Conservation (phyloP, 2,329 filamentous ascomycete species). For the Ceratocystis harringtonii region DNA sequence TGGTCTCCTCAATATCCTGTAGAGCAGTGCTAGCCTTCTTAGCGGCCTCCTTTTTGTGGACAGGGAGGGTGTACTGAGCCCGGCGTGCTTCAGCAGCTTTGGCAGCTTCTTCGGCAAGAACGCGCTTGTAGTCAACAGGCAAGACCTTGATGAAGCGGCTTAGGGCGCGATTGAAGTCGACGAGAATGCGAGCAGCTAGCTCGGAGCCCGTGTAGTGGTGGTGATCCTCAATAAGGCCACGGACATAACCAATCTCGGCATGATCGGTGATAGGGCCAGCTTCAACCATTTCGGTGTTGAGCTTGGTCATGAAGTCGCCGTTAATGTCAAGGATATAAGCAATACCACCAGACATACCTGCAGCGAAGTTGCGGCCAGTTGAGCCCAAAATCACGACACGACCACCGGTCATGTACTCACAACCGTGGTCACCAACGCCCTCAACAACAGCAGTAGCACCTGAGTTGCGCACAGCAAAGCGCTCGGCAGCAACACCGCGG, state of each 20-base stretch:
- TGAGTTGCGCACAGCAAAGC: conserved; percentile 92
- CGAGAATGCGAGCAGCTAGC: conserved; percentile 75
- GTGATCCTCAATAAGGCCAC: conserved; percentile 86
- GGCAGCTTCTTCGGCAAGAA: conserved; percentile 68
- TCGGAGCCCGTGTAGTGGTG: conserved; percentile 97
- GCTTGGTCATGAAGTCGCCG: conserved; percentile 78
- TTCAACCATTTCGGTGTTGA: conserved; percentile 97
- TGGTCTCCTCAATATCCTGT: conserved; percentile 79
- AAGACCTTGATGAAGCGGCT: conserved; percentile 86
- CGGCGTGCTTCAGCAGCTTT: conserved; percentile 78
- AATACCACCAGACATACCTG: conserved; percentile 97
- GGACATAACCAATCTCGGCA: conserved; percentile 75
- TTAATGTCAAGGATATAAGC: conserved; percentile 86
- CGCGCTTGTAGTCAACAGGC: conserved; percentile 90
- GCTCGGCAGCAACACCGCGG: conserved; percentile 89
- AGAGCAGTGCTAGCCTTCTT: conserved; percentile 40
- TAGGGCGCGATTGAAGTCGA: conserved; percentile 89
- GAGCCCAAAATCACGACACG: conserved; percentile 73
- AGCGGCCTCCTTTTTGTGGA: conserved; percentile 47
- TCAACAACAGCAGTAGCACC: conserved; percentile 93
- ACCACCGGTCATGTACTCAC: conserved; percentile 98
- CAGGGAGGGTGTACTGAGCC: conserved; percentile 64
- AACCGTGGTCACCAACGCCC: conserved; percentile 89
- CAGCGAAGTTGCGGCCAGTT: conserved; percentile 92
- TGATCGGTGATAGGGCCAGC: conserved; percentile 71